phyloP scores from a whole-genome alignment of 1,284 basidiomycete genomes.

The Thelephora terrestris region DNA sequence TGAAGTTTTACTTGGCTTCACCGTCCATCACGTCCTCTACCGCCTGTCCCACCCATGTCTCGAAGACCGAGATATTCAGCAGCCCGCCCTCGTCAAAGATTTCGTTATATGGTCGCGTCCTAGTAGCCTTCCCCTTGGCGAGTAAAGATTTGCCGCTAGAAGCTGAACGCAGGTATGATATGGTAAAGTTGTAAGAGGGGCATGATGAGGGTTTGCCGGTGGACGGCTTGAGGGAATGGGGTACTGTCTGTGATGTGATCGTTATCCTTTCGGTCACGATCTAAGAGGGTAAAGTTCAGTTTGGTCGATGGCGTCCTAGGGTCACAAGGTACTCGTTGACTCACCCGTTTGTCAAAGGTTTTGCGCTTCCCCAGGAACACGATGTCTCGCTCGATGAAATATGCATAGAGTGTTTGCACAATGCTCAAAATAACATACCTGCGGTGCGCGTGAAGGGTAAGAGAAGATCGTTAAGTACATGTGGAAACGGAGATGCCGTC shows the following conservation, averaged over 20 bases:
- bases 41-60: conserved; percentile 60
- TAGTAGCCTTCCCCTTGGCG: conserved; percentile 46
- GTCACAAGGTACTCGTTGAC: conserved; percentile 18
- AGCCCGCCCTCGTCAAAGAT: conserved; percentile 68
- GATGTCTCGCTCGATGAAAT: conserved; percentile 70
- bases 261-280: conserved; percentile 78
- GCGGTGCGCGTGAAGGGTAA: conserved; percentile 1
- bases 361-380: conserved; percentile 79
- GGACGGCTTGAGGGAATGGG: conserved; percentile 22
- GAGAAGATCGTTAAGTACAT: not conserved
- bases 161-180: conserved; percentile 64
- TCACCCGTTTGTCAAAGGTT: conserved; percentile 70
- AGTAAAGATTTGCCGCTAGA: conserved; percentile 70
- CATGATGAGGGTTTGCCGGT: conserved; percentile 22
- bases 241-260: conserved; percentile 52
- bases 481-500: conserved; percentile 2
- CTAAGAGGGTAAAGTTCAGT: conserved; percentile 24
- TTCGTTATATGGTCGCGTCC: conserved; percentile 42
- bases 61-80: conserved; percentile 60
- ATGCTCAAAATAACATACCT: conserved; percentile 69
- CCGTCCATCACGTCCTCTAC: conserved; percentile 35
- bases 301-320: not conserved
- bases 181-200: conserved; percentile 53
- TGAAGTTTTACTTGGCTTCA: conserved; percentile 12
- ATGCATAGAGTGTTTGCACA: conserved; percentile 67